phyloP scores from a whole-genome alignment of 257 asterid genomes.

The Ocimum tenuiflorum region DNA sequence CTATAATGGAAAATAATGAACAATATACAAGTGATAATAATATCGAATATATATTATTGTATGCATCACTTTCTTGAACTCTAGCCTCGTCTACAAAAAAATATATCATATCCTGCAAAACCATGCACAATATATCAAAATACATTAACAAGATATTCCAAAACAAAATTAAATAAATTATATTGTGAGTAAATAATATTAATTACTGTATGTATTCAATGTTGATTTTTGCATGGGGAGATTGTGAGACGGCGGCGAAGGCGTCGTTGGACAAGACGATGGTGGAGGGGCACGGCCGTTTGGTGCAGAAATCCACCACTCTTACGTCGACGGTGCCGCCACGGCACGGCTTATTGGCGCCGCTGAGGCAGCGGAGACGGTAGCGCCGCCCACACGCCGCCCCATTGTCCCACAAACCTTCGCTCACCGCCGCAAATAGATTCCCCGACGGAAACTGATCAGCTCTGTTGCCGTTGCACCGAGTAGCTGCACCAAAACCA shows the following conservation, averaged over 20 bases:
- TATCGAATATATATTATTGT: no score
- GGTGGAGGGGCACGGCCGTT: constrained; percentile 60
- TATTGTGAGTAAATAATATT: no score
- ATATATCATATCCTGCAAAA: no score
- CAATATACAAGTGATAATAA: no score
- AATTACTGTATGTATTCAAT: constrained; percentile 54
- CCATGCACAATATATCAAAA: no score
- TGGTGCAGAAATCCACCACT: constrained; percentile 61
- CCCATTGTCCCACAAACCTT: constrained; percentile 75
- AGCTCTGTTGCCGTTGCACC: constrained; percentile 50
- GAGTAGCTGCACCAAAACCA: constrained; percentile 67
- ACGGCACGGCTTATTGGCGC: constrained; percentile 47
- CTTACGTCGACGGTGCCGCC: constrained; percentile 45
- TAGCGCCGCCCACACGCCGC: constrained; percentile 71
- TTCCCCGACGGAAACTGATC: constrained; percentile 75
- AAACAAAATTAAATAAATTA: no score
- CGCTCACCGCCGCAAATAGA: constrained; percentile 55
- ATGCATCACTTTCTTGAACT: no score
- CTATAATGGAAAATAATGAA: no score
- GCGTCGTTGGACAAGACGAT: constrained; percentile 57
- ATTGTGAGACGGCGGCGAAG: constrained; percentile 41
- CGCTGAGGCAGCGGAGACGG: constrained; percentile 53
- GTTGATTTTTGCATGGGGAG: constrained; percentile 50
- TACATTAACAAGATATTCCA: no score
- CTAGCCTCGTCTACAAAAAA: no score